phyloP scores from a whole-genome alignment of 768 basidiomycete genomes.

The Rhizopogon vesiculosus region DNA sequence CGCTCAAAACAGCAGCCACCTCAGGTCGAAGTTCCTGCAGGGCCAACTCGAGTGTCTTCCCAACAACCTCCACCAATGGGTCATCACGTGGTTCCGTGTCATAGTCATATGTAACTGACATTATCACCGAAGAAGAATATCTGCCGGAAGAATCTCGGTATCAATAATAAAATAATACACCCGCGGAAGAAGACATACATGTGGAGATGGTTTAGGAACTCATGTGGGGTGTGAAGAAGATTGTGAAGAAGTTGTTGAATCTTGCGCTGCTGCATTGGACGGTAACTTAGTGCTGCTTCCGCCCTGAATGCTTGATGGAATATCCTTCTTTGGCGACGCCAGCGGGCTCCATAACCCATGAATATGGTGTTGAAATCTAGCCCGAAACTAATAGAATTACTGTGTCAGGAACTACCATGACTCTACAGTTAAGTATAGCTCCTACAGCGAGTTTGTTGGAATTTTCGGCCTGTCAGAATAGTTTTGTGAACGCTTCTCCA shows the following conservation, averaged over 20 bases:
- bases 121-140: slow-evolving; percentile 23
- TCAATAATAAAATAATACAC: neutral
- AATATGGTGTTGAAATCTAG: slow-evolving; percentile 29
- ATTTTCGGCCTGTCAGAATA: slow-evolving; percentile 28
- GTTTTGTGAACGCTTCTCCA: slow-evolving; percentile 20
- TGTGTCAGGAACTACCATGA: neutral
- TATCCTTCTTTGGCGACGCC: slow-evolving; percentile 30
- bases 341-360: slow-evolving; percentile 32
- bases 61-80: slow-evolving; percentile 19
- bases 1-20: slow-evolving; percentile 11
- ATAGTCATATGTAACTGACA: slow-evolving; percentile 28
- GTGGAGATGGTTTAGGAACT: slow-evolving; percentile 3
- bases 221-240: slow-evolving; percentile 21
- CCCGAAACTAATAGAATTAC: slow-evolving; percentile 16
- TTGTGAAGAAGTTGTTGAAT: slow-evolving; percentile 21
- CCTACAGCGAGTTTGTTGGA: slow-evolving; percentile 17
- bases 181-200: neutral
- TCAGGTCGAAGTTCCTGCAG: slow-evolving; percentile 18
- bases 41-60: slow-evolving; percentile 21
- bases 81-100: slow-evolving; percentile 25
- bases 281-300: slow-evolving; percentile 19
- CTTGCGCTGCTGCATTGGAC: slow-evolving; percentile 28
- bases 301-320: slow-evolving; percentile 32
- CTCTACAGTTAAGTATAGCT: neutral
- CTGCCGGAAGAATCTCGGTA: slow-evolving; percentile 8